These are phyloP conservation scores for Fusarium globosum DNA, from an alignment of 2,329 filamentous ascomycete genomes.

Conservation along the genomic window DNA sequence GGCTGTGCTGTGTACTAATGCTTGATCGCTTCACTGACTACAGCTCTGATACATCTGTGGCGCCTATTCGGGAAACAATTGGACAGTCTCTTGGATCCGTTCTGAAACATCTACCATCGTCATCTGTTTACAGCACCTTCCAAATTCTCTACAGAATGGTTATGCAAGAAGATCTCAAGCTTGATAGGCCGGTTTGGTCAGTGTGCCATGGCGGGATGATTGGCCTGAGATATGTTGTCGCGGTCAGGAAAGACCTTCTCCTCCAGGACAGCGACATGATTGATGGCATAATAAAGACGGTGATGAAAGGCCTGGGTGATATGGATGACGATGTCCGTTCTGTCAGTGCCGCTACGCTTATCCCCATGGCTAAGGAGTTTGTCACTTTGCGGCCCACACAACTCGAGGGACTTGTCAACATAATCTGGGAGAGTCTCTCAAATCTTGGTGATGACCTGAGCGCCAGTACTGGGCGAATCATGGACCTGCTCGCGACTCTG, in stretches of 20 bases:
- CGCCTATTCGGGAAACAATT: slow-evolving; percentile 93
- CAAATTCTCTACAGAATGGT: slow-evolving; percentile 87
- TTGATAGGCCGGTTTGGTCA: slow-evolving; percentile 85
- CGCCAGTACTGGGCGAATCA: slow-evolving; percentile 96
- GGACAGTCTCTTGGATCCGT: slow-evolving; percentile 93
- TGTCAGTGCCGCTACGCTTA: slow-evolving; percentile 95
- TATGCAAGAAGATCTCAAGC: slow-evolving; percentile 84
- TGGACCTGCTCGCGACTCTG: slow-evolving; percentile 96
- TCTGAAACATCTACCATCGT: slow-evolving; percentile 81
- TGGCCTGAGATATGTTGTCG: slow-evolving; percentile 92
- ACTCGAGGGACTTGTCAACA: slow-evolving; percentile 85
- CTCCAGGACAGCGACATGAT: slow-evolving; percentile 86
- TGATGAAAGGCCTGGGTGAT: slow-evolving; percentile 94
- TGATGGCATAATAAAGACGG: slow-evolving; percentile 89
- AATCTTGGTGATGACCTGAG: slow-evolving; percentile 97
- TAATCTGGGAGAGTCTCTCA: slow-evolving; percentile 97
- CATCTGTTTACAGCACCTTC: slow-evolving; percentile 87
- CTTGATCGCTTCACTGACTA: slow-evolving; percentile 98
- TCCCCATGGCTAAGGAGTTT: slow-evolving; percentile 95
- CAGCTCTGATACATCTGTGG: slow-evolving; percentile 95
- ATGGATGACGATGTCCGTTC: slow-evolving; percentile 95
- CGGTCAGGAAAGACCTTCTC: slow-evolving; percentile 91
- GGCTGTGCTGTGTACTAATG: slow-evolving; percentile 95
- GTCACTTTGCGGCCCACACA: slow-evolving; percentile 83
- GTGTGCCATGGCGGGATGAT: slow-evolving; percentile 99